Percentiles rank a stretch among this genome's conserved stretches.
Evolutionary conservation across 106 monocot genomes (phyloP).

Genomic region (Acanthochlamys bracteata): DNA sequence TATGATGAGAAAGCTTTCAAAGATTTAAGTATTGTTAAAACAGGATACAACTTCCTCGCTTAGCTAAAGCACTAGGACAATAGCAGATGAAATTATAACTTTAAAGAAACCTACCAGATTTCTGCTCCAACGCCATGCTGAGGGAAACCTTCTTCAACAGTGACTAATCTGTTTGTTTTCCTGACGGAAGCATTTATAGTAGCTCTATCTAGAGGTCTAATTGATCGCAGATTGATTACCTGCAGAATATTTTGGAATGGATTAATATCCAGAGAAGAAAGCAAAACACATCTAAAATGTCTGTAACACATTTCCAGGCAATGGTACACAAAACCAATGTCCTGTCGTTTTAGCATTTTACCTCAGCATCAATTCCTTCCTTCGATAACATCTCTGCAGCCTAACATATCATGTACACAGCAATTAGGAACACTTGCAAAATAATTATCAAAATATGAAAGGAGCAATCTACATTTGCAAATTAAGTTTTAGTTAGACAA

Average conservation of each 20-base stretch:
- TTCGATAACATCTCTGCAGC: constrained; percentile 68
- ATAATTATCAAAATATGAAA: no score
- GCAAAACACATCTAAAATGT: not conserved
- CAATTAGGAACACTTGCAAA: not conserved
- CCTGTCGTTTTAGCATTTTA: constrained; percentile 7
- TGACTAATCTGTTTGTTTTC: constrained; percentile 82
- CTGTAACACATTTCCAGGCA: not conserved
- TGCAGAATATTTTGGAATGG: constrained; percentile 4
- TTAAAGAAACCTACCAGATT: constrained; percentile 49
- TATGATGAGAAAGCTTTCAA: no score
- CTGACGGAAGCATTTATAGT: constrained; percentile 80
- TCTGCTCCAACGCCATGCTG: constrained; percentile 90
- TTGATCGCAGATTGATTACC: constrained; percentile 91
- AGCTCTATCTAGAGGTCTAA: constrained; percentile 82
- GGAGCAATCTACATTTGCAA: no score
- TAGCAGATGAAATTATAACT: not conserved
- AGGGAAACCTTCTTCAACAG: constrained; percentile 94
- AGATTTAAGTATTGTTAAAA: not conserved
- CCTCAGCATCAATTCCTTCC: constrained; percentile 79
- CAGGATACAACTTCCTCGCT: not conserved
- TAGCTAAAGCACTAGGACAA: not conserved
- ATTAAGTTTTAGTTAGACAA: no score
- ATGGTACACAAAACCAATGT: not conserved
- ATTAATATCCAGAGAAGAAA: not conserved
- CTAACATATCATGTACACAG: constrained; percentile 11